A percentile compares a stretch with the other conserved stretches of the same genome.
phyloP scores from a whole-genome alignment of 176 grass and related monocot species.

The Avena sativa region DNA sequence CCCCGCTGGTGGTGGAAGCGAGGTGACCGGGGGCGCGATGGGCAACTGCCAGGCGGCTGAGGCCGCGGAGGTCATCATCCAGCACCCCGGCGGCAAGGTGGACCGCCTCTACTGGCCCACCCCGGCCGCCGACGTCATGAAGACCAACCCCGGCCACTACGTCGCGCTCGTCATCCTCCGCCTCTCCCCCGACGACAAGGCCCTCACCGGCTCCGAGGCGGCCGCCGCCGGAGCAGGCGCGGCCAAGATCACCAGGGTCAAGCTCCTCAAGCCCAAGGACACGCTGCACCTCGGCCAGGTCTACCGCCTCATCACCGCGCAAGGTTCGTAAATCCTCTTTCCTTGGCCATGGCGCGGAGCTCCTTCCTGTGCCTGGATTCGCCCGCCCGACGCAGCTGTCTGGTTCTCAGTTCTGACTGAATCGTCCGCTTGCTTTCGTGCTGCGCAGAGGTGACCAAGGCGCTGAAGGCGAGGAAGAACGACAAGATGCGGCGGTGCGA shows the following conservation, averaged over 20 bases:
- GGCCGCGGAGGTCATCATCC: conserved; percentile 77
- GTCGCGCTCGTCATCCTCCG: conserved; percentile 89
- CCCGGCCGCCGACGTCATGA: conserved; percentile 78
- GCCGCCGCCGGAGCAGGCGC: background rate
- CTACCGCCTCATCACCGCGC: conserved; percentile 88
- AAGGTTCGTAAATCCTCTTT: conserved; percentile 51
- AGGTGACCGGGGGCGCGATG: conserved; percentile 49
- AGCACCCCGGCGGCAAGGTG: conserved; percentile 94
- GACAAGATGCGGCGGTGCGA: conserved; percentile 91
- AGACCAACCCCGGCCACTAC: conserved; percentile 83
- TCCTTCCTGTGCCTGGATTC: background rate
- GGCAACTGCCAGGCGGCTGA: conserved; percentile 98
- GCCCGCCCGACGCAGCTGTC: background rate
- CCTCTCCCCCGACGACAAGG: conserved; percentile 43
- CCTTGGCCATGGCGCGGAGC: background rate
- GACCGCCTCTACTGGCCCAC: conserved; percentile 87
- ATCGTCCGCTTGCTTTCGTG: background rate
- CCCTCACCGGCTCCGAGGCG: background rate
- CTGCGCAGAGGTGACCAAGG: conserved; percentile 84
- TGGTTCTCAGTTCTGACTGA: background rate
- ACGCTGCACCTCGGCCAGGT: conserved; percentile 85
- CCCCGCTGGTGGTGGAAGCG: background rate
- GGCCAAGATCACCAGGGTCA: conserved; percentile 74
- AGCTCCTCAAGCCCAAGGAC: conserved; percentile 96
- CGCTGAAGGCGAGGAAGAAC: conserved; percentile 73